Percentiles rank a stretch among this genome's conserved stretches.
Conservation (phyloP, 1,139 yeast species). For the Lodderomyces parapsilosis region DNA sequence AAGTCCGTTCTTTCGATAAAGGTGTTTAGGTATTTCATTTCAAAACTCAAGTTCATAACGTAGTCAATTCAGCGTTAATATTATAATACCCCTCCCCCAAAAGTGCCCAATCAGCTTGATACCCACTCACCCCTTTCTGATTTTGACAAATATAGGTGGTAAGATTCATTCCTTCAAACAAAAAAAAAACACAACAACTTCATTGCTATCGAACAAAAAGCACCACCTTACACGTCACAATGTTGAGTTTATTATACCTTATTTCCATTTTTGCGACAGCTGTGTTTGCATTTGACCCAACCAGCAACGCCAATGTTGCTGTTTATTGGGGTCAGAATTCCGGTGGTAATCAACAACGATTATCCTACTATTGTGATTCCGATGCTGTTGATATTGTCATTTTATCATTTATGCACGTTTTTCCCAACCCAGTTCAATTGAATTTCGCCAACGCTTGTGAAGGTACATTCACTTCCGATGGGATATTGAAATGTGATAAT, state of each 20-base stretch:
- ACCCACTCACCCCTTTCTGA: slow-evolving; percentile 5
- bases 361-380: slow-evolving; percentile 67
- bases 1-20: background rate
- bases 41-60: too few species aligned
- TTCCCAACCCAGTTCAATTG: slow-evolving; percentile 49
- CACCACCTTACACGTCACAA: background rate
- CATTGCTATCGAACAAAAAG: background rate
- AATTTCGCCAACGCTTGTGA: slow-evolving; percentile 74
- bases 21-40: background rate
- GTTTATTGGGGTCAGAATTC: slow-evolving; percentile 94
- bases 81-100: background rate
- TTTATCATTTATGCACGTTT: slow-evolving; percentile 65
- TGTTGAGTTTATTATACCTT: slow-evolving; percentile 8
- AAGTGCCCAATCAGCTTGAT: background rate
- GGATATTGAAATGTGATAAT: slow-evolving; percentile 57
- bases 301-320: slow-evolving; percentile 60
- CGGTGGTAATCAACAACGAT: slow-evolving; percentile 55
- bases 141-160: background rate
- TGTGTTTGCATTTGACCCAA: slow-evolving; percentile 38
- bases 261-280: slow-evolving; percentile 9
- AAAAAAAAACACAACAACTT: background rate
- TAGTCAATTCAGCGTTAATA: too few species aligned
- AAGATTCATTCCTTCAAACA: slow-evolving; percentile 4
- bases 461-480: slow-evolving; percentile 46
- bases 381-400: slow-evolving; percentile 70